Evolutionary conservation across 2,329 filamentous ascomycete species (phyloP).

Genomic region (Fusarium poae): DNA sequence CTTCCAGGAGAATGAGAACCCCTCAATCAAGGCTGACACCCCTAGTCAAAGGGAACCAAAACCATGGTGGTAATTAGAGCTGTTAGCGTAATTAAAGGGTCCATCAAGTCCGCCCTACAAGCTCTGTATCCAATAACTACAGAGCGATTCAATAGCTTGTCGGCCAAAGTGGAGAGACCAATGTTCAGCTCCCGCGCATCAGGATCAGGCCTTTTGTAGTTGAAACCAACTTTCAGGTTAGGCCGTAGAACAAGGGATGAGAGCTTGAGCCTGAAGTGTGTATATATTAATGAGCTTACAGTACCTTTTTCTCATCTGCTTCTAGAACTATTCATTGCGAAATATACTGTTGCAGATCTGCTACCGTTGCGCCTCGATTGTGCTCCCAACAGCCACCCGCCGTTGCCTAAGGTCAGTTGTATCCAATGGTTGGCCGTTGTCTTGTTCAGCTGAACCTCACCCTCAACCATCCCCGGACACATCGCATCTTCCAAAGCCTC

Average conservation of each 20-base stretch:
- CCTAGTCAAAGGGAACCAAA: constrained; percentile 13
- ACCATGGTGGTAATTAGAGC: constrained; percentile 33
- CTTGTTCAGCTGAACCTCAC: constrained; percentile 35
- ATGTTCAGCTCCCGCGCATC: constrained; percentile 31
- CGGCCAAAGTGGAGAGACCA: constrained; percentile 27
- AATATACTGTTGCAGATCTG: not conserved
- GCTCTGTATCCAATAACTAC: constrained; percentile 29
- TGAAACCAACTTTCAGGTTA: constrained; percentile 23
- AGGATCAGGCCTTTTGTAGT: constrained; percentile 13
- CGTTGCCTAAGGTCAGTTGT: constrained; percentile 22
- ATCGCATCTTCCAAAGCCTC: constrained; percentile 26
- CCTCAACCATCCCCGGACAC: constrained; percentile 25
- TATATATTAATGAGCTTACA: not conserved
- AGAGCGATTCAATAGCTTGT: constrained; percentile 17
- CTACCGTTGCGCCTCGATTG: constrained; percentile 14
- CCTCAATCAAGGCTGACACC: constrained; percentile 38
- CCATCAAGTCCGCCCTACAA: constrained; percentile 35
- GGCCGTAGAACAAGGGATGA: constrained; percentile 25
- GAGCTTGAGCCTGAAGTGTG: constrained; percentile 7
- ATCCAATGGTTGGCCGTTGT: constrained; percentile 25
- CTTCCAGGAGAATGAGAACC: not conserved
- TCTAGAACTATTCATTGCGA: too few species aligned
- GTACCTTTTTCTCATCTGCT: not conserved
- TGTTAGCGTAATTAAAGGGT: constrained; percentile 43
- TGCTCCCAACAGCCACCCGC: constrained; percentile 8